Evolutionary conservation across 495 filamentous ascomycete genomes (phyloP), one percentile per base, ranked within the genome.

Genomic region (Aspergillus panamensis): DNA sequence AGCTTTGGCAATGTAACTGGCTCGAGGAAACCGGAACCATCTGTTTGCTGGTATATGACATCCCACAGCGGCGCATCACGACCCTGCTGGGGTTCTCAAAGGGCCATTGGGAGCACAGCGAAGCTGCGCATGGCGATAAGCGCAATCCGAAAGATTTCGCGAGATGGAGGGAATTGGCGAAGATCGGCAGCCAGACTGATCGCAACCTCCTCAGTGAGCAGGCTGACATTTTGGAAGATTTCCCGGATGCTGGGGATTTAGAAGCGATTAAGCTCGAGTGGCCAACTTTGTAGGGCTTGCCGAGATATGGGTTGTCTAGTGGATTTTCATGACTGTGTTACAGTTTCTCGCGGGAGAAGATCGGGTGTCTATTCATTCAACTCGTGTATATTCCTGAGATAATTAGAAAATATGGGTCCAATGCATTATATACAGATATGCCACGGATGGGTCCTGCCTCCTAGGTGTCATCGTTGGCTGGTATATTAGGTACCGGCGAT

Each of bases 1-100:
- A 74, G 61, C 62, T 71, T 12, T 73, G 70, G 70, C 69, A 75
- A 51, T 73, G 69, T 35, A 74, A 75, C 49, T 76, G 71, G 72
- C 64, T 75, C 16, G 71, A 74, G 48, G 69, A 73, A 59, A 76
- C 72, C 9, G 72, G 71, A 2, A 73, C 73, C 1, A 70, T 75
- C 8, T 72, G 69, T 56, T 73, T 67, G 16, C 57, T 77, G 6
- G 68, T 74, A 16, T 76, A 70, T 35, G 72, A 74, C 53, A 74
- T 76, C 29, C 57, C 64, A 1, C 45, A 57, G 1, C 61, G 62
- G 40, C 64, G 60, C 25, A 71, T 73, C 19, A 67, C 69, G 16
- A 73, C 70, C 13, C 31, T 75, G 53, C 29, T 78, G 6, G 73
- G 61, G 0, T 73, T 76, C 55, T 72, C 66, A 12, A 69, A 70